A percentile compares a stretch with the other conserved stretches of the same genome.
Conservation (phyloP, 192 early-diverging fungal species). For the Radiomyces spectabilis region DNA sequence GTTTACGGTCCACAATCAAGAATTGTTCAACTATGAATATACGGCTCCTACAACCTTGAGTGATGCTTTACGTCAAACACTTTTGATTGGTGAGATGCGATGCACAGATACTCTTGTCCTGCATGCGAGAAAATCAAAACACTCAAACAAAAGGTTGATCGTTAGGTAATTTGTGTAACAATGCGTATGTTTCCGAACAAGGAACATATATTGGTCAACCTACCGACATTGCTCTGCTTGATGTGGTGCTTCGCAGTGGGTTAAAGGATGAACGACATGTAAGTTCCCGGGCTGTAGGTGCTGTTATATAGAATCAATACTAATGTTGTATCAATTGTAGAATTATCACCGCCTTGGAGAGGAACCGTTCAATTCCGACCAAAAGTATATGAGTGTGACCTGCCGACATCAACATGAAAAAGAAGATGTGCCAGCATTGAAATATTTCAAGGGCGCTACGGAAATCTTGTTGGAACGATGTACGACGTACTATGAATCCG, state of each 20-base stretch:
- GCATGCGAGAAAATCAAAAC: neutral
- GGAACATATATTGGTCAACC: conserved; percentile 83
- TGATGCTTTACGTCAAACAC: conserved; percentile 34
- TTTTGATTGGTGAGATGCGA: conserved; percentile 42
- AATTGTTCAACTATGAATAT: conserved; percentile 43
- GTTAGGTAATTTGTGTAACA: conserved; percentile 84
- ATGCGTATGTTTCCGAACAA: conserved; percentile 66
- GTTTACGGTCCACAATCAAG: conserved; percentile 54
- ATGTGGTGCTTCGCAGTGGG: conserved; percentile 47
- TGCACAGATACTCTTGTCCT: neutral
- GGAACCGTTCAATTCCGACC: conserved; percentile 87
- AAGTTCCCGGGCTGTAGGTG: no score
- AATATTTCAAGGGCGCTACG: conserved; percentile 81
- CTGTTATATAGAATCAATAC: no score
- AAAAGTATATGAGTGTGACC: conserved; percentile 87
- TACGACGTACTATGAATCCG: conserved; percentile 48
- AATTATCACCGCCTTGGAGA: conserved; percentile 59
- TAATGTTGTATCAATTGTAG: conserved; percentile 15
- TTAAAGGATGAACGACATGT: conserved; percentile 70
- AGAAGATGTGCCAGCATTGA: conserved; percentile 17
- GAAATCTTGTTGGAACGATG: conserved; percentile 76
- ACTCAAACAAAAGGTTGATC: neutral
- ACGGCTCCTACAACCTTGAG: conserved; percentile 18
- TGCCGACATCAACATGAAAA: conserved; percentile 31
- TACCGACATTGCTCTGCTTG: conserved; percentile 90